These are phyloP conservation scores for Metschnikowia arizonensis DNA, from an alignment of 805 yeast species.

Conservation along the genomic window DNA sequence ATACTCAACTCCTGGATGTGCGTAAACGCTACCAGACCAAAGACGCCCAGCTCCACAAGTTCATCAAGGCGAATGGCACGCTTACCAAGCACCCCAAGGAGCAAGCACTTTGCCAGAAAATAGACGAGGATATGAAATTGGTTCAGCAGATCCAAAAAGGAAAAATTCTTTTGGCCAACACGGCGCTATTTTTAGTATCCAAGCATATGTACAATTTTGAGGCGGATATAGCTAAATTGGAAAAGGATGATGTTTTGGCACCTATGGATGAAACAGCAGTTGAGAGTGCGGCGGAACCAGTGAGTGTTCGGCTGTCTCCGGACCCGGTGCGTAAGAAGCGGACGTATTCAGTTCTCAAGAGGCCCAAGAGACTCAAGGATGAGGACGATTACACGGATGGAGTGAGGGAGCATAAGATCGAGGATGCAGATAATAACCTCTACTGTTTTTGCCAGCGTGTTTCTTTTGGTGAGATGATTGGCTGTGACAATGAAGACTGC, in stretches of 20 bases:
- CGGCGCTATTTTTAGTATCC: constrained; percentile 72
- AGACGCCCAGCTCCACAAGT: constrained; percentile 79
- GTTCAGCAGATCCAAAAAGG: constrained; percentile 67
- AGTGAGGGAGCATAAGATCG: constrained; percentile 16
- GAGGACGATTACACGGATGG: constrained; percentile 16
- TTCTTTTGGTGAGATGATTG: constrained; percentile 94
- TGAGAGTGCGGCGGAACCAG: constrained; percentile 10
- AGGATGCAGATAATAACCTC: constrained; percentile 38
- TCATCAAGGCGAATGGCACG: constrained; percentile 79
- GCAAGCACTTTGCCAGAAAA: constrained; percentile 56
- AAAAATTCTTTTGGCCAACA: constrained; percentile 74
- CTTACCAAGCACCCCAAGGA: constrained; percentile 80
- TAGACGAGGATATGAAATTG: constrained; percentile 61
- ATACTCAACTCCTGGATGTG: constrained; percentile 59
- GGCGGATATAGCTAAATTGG: constrained; percentile 69
- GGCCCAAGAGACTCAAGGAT: constrained; percentile 16
- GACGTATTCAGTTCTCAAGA: constrained; percentile 14
- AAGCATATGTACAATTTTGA: constrained; percentile 73
- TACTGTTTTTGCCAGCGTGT: constrained; percentile 94
- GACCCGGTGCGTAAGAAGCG: constrained; percentile 18
- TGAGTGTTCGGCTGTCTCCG: constrained; percentile 13
- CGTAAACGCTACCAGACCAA: constrained; percentile 62
- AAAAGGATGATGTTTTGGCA: constrained; percentile 76
- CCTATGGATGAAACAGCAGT: constrained; percentile 33
- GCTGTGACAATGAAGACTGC: constrained; percentile 89